These are phyloP conservation scores for Selaginella tamariscina DNA, from an alignment of 75 land plant genomes.

Conservation along the genomic window DNA sequence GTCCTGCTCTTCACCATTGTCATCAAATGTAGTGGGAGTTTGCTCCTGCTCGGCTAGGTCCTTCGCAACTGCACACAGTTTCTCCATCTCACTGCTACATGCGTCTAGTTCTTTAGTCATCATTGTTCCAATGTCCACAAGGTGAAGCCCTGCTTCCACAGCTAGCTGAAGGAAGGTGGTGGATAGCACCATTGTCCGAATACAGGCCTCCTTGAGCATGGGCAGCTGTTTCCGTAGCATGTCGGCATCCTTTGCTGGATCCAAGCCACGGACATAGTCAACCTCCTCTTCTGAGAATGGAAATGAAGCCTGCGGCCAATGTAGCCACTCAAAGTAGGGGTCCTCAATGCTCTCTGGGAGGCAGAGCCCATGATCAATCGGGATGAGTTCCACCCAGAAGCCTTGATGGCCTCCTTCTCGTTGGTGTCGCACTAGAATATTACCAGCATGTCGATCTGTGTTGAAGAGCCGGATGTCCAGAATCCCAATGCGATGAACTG, in stretches of 20 bases:
- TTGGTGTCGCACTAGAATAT: not conserved
- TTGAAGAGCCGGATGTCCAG: slow-evolving; percentile 8
- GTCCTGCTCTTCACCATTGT: not conserved
- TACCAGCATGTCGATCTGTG: slow-evolving; percentile 11
- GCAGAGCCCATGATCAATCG: slow-evolving; percentile 9
- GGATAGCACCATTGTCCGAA: not conserved
- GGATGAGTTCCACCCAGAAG: slow-evolving; percentile 3
- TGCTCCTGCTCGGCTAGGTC: not conserved
- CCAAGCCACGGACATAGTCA: not conserved
- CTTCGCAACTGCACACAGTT: not conserved
- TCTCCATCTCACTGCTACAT: slow-evolving; percentile 3
- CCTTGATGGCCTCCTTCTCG: not conserved
- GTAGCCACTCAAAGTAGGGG: slow-evolving; percentile 12
- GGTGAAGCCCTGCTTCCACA: not conserved
- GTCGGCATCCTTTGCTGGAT: slow-evolving; percentile 6
- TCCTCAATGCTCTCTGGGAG: slow-evolving; percentile 7
- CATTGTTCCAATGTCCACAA: not conserved
- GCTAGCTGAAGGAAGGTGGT: not conserved
- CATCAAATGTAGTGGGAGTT: not conserved
- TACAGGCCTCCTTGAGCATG: slow-evolving; percentile 7
- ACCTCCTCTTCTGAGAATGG: slow-evolving; percentile 3
- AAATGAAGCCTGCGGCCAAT: slow-evolving; percentile 10
- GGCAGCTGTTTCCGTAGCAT: slow-evolving; percentile 10
- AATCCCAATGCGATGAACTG: slow-evolving; percentile 1
- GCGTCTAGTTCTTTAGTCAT: slow-evolving; percentile 4